A percentile compares a stretch with the other conserved stretches of the same genome.
Evolutionary conservation across 805 yeast genomes (phyloP).

Genomic region (Saccharomyces paradoxus): DNA sequence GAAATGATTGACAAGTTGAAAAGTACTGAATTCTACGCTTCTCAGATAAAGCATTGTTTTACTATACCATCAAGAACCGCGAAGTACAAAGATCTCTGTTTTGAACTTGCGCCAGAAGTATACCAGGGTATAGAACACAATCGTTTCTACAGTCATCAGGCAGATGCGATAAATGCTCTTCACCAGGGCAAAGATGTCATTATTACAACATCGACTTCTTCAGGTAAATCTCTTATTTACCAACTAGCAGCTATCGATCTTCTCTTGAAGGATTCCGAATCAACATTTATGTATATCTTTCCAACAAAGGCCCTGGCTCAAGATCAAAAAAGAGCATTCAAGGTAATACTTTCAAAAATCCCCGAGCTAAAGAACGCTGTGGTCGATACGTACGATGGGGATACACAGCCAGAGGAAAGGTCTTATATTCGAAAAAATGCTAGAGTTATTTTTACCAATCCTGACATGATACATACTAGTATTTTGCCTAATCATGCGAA

Average conservation of each 20-base stretch:
- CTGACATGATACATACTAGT: constrained; percentile 85
- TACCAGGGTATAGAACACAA: constrained; percentile 43
- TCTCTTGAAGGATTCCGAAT: constrained; percentile 34
- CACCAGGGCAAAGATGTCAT: constrained; percentile 59
- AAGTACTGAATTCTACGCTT: constrained; percentile 42
- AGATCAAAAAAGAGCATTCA: constrained; percentile 82
- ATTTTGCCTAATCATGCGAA: constrained; percentile 67
- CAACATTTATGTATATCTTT: constrained; percentile 77
- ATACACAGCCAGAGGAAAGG: constrained; percentile 59
- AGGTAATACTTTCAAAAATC: constrained; percentile 44
- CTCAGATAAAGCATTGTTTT: constrained; percentile 52
- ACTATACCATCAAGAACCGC: constrained; percentile 44
- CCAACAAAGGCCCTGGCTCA: constrained; percentile 98
- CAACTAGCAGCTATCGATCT: constrained; percentile 70
- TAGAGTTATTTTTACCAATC: constrained; percentile 83
- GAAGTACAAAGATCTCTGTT: constrained; percentile 34
- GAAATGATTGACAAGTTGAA: constrained; percentile 44
- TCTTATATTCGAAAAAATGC: constrained; percentile 50
- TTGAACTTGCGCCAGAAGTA: constrained; percentile 44
- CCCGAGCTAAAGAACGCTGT: constrained; percentile 38
- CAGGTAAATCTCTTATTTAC: constrained; percentile 90
- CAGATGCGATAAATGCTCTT: constrained; percentile 59
- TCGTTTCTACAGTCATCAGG: constrained; percentile 71
- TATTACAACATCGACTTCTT: constrained; percentile 89
- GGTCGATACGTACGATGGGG: constrained; percentile 89